phyloP scores from a whole-genome alignment of 108 stramenopile genomes.

The Bacterosira constricta region DNA sequence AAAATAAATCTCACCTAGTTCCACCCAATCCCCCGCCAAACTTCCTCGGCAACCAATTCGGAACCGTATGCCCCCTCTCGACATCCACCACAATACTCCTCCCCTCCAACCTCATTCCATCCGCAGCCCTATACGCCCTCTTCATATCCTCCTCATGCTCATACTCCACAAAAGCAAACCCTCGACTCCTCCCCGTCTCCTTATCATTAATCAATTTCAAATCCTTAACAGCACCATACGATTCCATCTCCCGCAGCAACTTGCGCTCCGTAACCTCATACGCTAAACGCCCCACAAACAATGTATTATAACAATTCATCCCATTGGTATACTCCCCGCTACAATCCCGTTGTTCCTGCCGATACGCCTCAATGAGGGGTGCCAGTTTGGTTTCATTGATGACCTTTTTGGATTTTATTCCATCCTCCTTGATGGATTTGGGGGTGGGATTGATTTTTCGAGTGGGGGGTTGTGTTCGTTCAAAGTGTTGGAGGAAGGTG shows the following conservation, averaged over 20 bases:
- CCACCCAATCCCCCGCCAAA: slow-evolving; percentile 93
- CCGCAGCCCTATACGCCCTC: slow-evolving; percentile 86
- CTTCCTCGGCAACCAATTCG: slow-evolving; percentile 88
- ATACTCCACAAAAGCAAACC: slow-evolving; percentile 97
- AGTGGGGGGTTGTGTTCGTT: slow-evolving; percentile 57
- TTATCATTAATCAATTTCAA: slow-evolving; percentile 76
- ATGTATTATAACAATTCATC: slow-evolving; percentile 95
- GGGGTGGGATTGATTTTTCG: slow-evolving; percentile 68
- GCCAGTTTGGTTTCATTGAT: slow-evolving; percentile 45
- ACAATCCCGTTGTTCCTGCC: slow-evolving; percentile 61
- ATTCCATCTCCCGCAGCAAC: slow-evolving; percentile 91
- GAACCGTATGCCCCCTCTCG: slow-evolving; percentile 97
- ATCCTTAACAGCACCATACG: slow-evolving; percentile 89
- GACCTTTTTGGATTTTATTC: slow-evolving; percentile 12
- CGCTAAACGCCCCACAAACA: slow-evolving; percentile 93
- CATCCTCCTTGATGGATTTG: slow-evolving; percentile 46
- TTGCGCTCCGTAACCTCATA: slow-evolving; percentile 97
- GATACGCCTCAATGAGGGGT: slow-evolving; percentile 70
- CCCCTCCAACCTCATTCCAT: slow-evolving; percentile 93
- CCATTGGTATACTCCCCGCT: slow-evolving; percentile 70
- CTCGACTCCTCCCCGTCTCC: slow-evolving; percentile 53
- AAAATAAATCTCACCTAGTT: too few species aligned
- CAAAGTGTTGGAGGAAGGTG: slow-evolving; percentile 63
- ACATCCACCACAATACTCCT: slow-evolving; percentile 92
- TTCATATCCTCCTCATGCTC: slow-evolving; percentile 91